Percentiles rank a stretch among this genome's conserved stretches.
These are phyloP conservation scores for Xanthoconium separans DNA, from an alignment of 1,284 basidiomycete genomes.

Conservation along the genomic window DNA sequence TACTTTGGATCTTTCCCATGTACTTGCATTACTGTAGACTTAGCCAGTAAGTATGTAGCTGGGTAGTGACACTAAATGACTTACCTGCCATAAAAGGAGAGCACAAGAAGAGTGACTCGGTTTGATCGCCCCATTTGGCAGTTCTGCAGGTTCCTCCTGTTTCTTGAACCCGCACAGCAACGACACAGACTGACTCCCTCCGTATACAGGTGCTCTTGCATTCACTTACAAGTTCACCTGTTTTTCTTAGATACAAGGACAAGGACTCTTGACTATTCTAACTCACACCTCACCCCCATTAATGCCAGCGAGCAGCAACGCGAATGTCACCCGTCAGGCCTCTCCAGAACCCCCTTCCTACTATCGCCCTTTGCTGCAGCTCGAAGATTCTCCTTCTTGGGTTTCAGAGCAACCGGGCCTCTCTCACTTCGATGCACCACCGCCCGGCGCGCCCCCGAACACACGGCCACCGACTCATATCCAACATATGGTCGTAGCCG, in stretches of 20 bases:
- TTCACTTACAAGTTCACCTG: conserved; percentile 33
- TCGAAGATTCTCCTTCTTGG: conserved; percentile 30
- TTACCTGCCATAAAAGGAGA: conserved; percentile 21
- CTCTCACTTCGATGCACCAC: conserved; percentile 12
- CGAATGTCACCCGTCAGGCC: conserved; percentile 25
- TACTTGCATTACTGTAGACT: no score
- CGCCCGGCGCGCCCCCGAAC: conserved; percentile 5
- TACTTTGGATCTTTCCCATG: no score
- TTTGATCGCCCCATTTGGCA: conserved; percentile 12
- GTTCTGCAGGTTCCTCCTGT: not conserved
- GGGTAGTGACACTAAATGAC: no score
- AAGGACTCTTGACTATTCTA: conserved; percentile 16
- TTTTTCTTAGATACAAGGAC: conserved; percentile 19
- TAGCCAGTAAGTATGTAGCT: no score
- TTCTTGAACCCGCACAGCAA: conserved; percentile 23
- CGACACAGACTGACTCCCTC: conserved; percentile 9
- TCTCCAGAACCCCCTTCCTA: conserved; percentile 18
- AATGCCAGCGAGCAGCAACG: conserved; percentile 30
- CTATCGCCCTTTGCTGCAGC: conserved; percentile 31
- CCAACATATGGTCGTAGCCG: conserved; percentile 7
- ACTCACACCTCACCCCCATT: conserved; percentile 17
- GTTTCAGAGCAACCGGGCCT: conserved; percentile 10
- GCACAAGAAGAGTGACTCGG: conserved; percentile 21
- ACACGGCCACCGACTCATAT: conserved; percentile 10
- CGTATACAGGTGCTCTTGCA: conserved; percentile 28